Conservation (phyloP, 805 yeast genomes). For the Metschnikowia arizonensis region DNA sequence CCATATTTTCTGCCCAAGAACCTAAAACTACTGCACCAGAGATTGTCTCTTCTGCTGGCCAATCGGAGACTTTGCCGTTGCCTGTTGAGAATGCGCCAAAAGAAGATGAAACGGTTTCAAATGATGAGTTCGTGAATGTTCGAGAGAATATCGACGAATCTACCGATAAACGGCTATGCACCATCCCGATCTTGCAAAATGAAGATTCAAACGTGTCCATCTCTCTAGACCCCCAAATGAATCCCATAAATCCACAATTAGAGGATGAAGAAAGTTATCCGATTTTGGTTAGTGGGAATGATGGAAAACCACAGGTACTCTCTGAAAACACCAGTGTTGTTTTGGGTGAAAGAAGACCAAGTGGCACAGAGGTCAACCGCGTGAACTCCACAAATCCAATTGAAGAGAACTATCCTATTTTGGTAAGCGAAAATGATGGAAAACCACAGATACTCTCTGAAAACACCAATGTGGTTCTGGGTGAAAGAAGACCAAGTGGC, state of each 20-base stretch:
- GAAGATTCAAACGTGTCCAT: not conserved
- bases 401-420: not conserved
- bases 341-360: too few relatives aligned
- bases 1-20: not conserved
- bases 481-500: too few relatives aligned
- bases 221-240: not conserved
- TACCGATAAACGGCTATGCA: conserved; percentile 4
- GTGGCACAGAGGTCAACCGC: too few relatives aligned
- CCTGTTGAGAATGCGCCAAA: not conserved
- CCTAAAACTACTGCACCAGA: not conserved
- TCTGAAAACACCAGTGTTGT: not conserved
- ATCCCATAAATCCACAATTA: not conserved
- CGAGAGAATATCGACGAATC: conserved; percentile 13
- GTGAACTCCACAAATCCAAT: not conserved
- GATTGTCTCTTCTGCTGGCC: not conserved
- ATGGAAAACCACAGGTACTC: not conserved
- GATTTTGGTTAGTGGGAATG: not conserved
- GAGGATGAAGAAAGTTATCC: not conserved
- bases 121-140: conserved; percentile 16
- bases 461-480: not conserved
- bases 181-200: conserved; percentile 4
- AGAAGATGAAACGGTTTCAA: not conserved
- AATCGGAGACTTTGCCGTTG: not conserved
- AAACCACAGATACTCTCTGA: not conserved
- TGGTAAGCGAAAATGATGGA: not conserved